These are phyloP conservation scores for Botryotinia convoluta DNA, from an alignment of 2,329 filamentous ascomycete genomes.

Conservation along the genomic window DNA sequence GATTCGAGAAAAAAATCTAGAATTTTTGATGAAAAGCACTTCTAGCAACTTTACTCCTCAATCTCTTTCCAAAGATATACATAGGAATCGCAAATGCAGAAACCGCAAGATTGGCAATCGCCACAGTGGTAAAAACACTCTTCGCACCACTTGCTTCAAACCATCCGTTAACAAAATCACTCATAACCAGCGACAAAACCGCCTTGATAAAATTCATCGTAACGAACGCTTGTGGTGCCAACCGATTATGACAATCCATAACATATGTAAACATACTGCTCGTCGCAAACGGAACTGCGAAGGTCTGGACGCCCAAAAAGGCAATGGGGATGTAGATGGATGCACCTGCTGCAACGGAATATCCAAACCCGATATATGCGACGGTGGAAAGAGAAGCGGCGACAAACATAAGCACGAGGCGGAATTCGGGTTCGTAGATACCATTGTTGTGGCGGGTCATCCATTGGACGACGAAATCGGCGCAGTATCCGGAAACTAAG, in stretches of 20 bases:
- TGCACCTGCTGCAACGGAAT: conserved; percentile 37
- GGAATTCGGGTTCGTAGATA: conserved; percentile 54
- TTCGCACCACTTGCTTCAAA: conserved; percentile 33
- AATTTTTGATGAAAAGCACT: conserved; percentile 28
- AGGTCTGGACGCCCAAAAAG: conserved; percentile 41
- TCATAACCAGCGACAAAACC: conserved; percentile 38
- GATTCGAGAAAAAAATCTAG: conserved; percentile 6
- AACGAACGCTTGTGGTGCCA: conserved; percentile 44
- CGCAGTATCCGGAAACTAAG: conserved; percentile 38
- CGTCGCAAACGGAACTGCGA: conserved; percentile 41
- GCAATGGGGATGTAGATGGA: conserved; percentile 36
- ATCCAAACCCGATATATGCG: conserved; percentile 44
- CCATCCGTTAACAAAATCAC: conserved; percentile 33
- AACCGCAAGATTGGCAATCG: conserved; percentile 28
- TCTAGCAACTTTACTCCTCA: conserved; percentile 35
- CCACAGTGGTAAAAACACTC: conserved; percentile 29
- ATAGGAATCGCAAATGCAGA: conserved; percentile 30
- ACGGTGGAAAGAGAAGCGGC: conserved; percentile 38
- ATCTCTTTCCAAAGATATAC: conserved; percentile 37
- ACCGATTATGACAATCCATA: conserved; percentile 42
- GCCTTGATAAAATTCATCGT: conserved; percentile 45
- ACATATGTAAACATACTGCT: conserved; percentile 43
- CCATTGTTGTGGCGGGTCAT: conserved; percentile 50
- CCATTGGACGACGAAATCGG: conserved; percentile 43
- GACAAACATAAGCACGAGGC: conserved; percentile 42